A percentile compares a stretch with the other conserved stretches of the same genome.
These are phyloP conservation scores for Fonsecaea multimorphosa DNA, from an alignment of 2,329 filamentous ascomycete genomes.

Conservation along the genomic window DNA sequence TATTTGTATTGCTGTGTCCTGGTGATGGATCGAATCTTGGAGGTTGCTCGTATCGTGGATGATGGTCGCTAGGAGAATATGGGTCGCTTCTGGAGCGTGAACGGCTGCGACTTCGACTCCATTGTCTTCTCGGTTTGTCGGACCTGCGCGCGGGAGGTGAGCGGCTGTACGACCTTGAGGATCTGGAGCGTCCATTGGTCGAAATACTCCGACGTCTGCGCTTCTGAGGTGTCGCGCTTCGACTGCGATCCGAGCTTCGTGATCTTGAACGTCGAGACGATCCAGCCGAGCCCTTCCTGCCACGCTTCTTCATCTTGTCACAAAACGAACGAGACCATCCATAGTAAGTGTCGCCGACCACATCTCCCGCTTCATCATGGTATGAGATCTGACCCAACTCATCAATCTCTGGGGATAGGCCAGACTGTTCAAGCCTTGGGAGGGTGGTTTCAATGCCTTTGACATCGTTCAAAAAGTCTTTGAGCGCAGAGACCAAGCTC, in stretches of 20 bases:
- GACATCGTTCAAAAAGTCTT: constrained; percentile 71
- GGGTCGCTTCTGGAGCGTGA: constrained; percentile 36
- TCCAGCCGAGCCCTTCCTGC: constrained; percentile 34
- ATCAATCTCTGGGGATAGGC: constrained; percentile 68
- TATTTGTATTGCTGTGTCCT: background rate
- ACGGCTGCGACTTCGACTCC: constrained; percentile 26
- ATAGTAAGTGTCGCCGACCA: constrained; percentile 78
- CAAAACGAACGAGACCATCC: constrained; percentile 85
- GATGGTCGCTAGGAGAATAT: constrained; percentile 12
- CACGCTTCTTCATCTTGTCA: constrained; percentile 72
- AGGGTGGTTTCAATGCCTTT: constrained; percentile 60
- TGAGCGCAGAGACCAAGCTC: constrained; percentile 70
- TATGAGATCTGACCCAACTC: constrained; percentile 74
- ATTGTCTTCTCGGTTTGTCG: background rate
- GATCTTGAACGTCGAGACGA: constrained; percentile 24
- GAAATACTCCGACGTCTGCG: constrained; percentile 51
- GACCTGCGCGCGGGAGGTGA: constrained; percentile 41
- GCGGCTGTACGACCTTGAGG: constrained; percentile 40
- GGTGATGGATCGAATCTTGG: constrained; percentile 5
- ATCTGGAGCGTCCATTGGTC: constrained; percentile 40
- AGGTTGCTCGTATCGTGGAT: background rate
- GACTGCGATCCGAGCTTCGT: constrained; percentile 44
- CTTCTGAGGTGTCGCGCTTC: constrained; percentile 52
- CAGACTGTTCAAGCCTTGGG: constrained; percentile 60
- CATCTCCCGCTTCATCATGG: constrained; percentile 69